Base-by-base conservation (phyloP, 805 yeast genomes). In the Hanseniaspora pseudoguilliermondii region DNA sequence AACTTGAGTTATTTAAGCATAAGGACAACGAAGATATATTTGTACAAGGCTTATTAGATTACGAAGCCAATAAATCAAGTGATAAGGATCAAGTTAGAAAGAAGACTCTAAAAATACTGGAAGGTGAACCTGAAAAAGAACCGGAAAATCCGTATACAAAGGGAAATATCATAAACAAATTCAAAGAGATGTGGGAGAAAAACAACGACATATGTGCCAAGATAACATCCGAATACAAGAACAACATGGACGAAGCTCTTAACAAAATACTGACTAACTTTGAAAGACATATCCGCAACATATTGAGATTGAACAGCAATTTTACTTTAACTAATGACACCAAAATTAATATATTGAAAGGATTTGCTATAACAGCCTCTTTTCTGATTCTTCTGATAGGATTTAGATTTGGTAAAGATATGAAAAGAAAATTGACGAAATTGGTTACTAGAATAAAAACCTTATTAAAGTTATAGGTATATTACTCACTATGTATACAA, bases 81-180 rank as follows among this genome's bases (percentile, higher is more conserved):
- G 25, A 23, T 25, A 35, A 50, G 8, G 48, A 42, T 7, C 40
- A 46, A 18, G 40, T 25, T 15, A 21, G 44, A 42, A 50, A 42
- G 36, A 50, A 21, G 4, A 46, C 29, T 10, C 15, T 53, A n/a
- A 53, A 38, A 10, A 23, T 36, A 15, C 18, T 53, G 13, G 56
- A 53, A 15, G 47, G 50, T 16, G 56, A 53, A n/a, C 56, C 56
- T 20, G 49, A 44, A 38, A 25, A 36, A 2, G n/a, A 36, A 18
- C 18, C 27, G 7, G 29, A 10, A 21, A 25, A 20, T 13, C 25
- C 40, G 7, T 29, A 34, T 25, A 20, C 49, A 8, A 46, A 46
- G 21, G 49, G 34, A n/a, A 18, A 46, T 7, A 41, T 49, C 23
- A 50, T 50, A 23, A 21, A 50, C 20, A 52, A 44, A n/a, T 52